phyloP scores from a whole-genome alignment of 2,329 filamentous ascomycete species.

The Sclerotinia sclerotiorum region DNA sequence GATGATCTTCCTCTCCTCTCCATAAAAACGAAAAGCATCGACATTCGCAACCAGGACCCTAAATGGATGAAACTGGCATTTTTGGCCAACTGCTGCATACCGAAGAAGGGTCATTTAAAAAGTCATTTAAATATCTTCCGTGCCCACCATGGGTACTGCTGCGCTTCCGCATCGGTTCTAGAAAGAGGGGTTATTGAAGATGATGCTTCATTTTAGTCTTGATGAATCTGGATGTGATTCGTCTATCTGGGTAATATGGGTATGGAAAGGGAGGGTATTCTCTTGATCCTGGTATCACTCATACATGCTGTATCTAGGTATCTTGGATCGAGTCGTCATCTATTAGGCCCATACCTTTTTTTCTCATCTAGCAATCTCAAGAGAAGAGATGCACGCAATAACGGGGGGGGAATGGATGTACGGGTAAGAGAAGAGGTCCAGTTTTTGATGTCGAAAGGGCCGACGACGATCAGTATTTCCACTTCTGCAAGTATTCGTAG shows the following conservation, averaged over 20 bases:
- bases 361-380: neutral
- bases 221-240: too few relatives aligned
- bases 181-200: neutral
- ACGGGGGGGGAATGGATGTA: neutral
- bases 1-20: neutral
- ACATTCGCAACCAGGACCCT: neutral
- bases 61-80: neutral
- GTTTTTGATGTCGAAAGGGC: slow-evolving; percentile 3
- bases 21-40: neutral
- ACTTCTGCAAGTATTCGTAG: slow-evolving; percentile 3
- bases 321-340: slow-evolving; percentile 6
- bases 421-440: neutral
- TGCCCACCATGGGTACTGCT: neutral
- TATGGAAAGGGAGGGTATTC: neutral
- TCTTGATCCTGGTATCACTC: neutral
- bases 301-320: neutral
- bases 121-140: neutral
- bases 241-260: neutral
- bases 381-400: neutral
- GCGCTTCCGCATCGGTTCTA: neutral
- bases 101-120: neutral
- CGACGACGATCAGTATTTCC: slow-evolving; percentile 13
- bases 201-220: neutral
- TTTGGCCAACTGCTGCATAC: neutral
- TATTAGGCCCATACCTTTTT: neutral